Conservation (phyloP, 2,329 filamentous ascomycete genomes). For the Magnaporthiopsis incrustans region DNA sequence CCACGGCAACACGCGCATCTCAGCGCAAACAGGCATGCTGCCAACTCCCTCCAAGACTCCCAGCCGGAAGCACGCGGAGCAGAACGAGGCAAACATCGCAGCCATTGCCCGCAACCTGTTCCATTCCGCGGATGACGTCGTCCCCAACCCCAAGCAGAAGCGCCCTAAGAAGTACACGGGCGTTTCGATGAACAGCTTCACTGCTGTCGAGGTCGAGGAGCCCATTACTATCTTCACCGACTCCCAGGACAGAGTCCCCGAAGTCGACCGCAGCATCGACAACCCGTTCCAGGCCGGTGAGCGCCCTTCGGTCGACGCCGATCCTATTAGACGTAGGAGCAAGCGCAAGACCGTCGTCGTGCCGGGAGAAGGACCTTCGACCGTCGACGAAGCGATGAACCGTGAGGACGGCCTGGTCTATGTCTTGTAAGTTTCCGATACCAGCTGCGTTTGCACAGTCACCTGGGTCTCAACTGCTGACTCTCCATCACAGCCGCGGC, state of each 20-base stretch:
- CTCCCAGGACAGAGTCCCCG: conserved; percentile 68
- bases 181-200: conserved; percentile 50
- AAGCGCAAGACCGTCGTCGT: conserved; percentile 47
- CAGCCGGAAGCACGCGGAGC: conserved; percentile 48
- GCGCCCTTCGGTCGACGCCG: conserved; percentile 21
- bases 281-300: conserved; percentile 62
- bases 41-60: conserved; percentile 76
- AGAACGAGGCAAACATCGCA: conserved; percentile 42
- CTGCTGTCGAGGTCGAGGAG: conserved; percentile 44
- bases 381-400: conserved; percentile 53
- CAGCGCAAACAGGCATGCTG: conserved; percentile 44
- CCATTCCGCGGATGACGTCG: conserved; percentile 46
- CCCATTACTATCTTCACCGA: conserved; percentile 71
- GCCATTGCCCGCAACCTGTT: conserved; percentile 56
- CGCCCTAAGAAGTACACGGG: conserved; percentile 49
- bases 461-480: conserved; percentile 17
- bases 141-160: conserved; percentile 49
- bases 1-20: conserved; percentile 21
- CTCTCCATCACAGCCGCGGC: conserved; percentile 52
- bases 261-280: conserved; percentile 53
- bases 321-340: conserved; percentile 41
- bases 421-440: conserved; percentile 57
- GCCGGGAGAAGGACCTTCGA: conserved; percentile 48
- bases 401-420: conserved; percentile 68
- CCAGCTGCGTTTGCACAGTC: conserved; percentile 4